A percentile compares a stretch with the other conserved stretches of the same genome.
These are phyloP conservation scores for Penicillium paradoxum DNA, from an alignment of 495 filamentous ascomycete genomes.

Conservation along the genomic window DNA sequence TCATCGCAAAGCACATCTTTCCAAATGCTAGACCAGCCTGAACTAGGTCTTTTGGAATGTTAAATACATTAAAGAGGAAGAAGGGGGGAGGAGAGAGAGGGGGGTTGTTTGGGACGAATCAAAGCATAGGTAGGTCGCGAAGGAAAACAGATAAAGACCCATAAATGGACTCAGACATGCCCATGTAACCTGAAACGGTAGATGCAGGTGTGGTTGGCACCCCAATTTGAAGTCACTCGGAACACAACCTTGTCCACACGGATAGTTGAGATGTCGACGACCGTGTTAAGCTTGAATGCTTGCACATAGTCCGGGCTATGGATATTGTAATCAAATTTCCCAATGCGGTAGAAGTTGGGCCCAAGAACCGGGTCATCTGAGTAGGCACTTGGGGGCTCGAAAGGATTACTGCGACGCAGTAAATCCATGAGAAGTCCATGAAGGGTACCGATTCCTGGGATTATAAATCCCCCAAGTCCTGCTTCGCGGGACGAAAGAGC, in stretches of 20 bases:
- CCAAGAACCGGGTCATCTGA: slow-evolving; percentile 33
- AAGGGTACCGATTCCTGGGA: slow-evolving; percentile 18
- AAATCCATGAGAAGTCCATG: slow-evolving; percentile 31
- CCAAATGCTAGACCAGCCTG: not conserved
- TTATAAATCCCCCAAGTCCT: slow-evolving; percentile 13
- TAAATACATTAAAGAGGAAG: not conserved
- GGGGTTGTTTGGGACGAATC: not conserved
- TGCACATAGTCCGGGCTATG: slow-evolving; percentile 30
- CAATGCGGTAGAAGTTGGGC: slow-evolving; percentile 40
- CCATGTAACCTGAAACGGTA: slow-evolving; percentile 45
- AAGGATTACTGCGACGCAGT: slow-evolving; percentile 24
- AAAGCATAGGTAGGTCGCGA: not conserved
- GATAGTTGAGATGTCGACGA: slow-evolving; percentile 34
- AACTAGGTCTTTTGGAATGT: not conserved
- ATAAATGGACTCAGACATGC: slow-evolving; percentile 19
- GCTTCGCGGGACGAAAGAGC: slow-evolving; percentile 8
- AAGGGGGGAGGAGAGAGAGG: not conserved
- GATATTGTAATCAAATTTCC: slow-evolving; percentile 41
- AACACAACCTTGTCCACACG: slow-evolving; percentile 40
- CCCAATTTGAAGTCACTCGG: slow-evolving; percentile 47
- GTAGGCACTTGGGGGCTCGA: slow-evolving; percentile 26
- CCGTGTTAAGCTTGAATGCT: slow-evolving; percentile 28
- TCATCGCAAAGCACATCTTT: slow-evolving; percentile 10
- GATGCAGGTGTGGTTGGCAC: slow-evolving; percentile 40
- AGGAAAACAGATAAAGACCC: not conserved